These are phyloP conservation scores for Phytophthora litchii DNA, from an alignment of 352 stramenopile genomes.

Conservation along the genomic window DNA sequence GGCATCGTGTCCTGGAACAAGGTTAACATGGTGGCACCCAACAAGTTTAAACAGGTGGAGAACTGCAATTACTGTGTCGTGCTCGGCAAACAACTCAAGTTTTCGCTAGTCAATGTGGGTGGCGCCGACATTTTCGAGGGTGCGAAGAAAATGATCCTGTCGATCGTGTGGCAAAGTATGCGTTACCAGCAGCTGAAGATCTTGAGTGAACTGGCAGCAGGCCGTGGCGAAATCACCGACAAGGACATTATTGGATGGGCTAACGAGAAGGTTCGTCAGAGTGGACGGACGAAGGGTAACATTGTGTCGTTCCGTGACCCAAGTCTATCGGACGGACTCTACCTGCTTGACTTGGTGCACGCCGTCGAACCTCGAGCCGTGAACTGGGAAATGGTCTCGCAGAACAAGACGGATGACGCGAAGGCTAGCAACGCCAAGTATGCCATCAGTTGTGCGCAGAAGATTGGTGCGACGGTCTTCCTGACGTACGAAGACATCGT, in stretches of 20 bases:
- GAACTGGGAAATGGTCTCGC: slow-evolving; percentile 90
- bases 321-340: slow-evolving; percentile 77
- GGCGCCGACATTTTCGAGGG: slow-evolving; percentile 92
- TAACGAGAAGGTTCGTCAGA: slow-evolving; percentile 82
- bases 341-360: slow-evolving; percentile 88
- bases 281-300: slow-evolving; percentile 66
- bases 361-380: slow-evolving; percentile 87
- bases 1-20: slow-evolving; percentile 89
- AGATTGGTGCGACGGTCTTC: slow-evolving; percentile 93
- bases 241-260: slow-evolving; percentile 86
- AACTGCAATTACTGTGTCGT: slow-evolving; percentile 92
- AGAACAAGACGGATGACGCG: slow-evolving; percentile 71
- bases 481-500: slow-evolving; percentile 94
- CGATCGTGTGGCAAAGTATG: slow-evolving; percentile 95
- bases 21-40: slow-evolving; percentile 88
- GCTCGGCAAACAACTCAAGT: slow-evolving; percentile 88
- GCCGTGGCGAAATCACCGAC: slow-evolving; percentile 68
- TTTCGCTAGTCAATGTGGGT: slow-evolving; percentile 91
- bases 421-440: slow-evolving; percentile 93
- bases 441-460: slow-evolving; percentile 91
- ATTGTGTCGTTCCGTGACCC: slow-evolving; percentile 89
- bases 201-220: slow-evolving; percentile 62
- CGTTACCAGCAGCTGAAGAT: slow-evolving; percentile 91
- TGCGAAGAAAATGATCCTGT: slow-evolving; percentile 94
- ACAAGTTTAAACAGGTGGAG: slow-evolving; percentile 92